Evolutionary conservation across 352 stramenopile species (phyloP).

Genomic region (Globisporangium ultimum): DNA sequence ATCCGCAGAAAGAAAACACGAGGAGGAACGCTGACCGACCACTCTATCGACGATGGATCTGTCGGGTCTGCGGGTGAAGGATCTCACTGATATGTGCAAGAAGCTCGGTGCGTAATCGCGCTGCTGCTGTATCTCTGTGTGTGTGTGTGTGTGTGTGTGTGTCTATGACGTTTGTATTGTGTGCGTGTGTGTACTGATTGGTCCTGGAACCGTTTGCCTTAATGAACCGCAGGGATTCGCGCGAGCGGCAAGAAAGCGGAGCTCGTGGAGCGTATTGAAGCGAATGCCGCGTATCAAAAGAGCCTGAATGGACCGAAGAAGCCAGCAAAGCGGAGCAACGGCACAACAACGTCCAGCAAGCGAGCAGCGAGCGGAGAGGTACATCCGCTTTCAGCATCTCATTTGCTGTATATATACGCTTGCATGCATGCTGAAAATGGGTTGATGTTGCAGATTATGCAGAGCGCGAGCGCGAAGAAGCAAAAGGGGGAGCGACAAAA

Average conservation of each 20-base stretch:
- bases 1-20: neutral
- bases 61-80: conserved; percentile 64
- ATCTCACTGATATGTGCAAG: conserved; percentile 83
- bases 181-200: neutral
- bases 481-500: conserved; percentile 32
- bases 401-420: too few species aligned
- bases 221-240: conserved; percentile 44
- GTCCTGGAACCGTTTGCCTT: neutral
- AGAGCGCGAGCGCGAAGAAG: conserved; percentile 44
- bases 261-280: conserved; percentile 66
- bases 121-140: neutral
- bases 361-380: conserved; percentile 25
- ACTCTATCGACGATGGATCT: conserved; percentile 46
- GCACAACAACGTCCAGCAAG: conserved; percentile 29
- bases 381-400: neutral
- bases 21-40: neutral
- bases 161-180: conserved; percentile 5
- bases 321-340: conserved; percentile 17
- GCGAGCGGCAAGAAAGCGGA: conserved; percentile 73
- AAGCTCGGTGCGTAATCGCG: conserved; percentile 39
- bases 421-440: too few species aligned
- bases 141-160: neutral
- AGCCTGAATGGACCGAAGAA: conserved; percentile 24
- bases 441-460: conserved; percentile 1
- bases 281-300: conserved; percentile 46